Base-by-base conservation (phyloP, 805 yeast genomes). In the Isabelozyma gotoi region DNA sequence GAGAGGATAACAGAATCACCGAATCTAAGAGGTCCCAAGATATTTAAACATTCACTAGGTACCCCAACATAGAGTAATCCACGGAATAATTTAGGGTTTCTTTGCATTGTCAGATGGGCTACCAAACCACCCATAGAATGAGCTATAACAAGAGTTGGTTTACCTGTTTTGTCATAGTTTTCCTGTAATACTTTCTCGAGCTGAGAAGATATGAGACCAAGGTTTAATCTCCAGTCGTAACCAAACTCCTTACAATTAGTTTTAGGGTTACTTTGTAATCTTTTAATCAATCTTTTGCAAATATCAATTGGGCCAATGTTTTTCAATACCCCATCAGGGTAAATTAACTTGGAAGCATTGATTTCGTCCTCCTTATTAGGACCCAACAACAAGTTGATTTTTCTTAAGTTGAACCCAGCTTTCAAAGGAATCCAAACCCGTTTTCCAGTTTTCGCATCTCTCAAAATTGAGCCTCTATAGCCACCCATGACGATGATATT, bases 111-210 rank as follows among this genome's bases (percentile, higher is more conserved):
- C 43, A 85, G 83, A 57, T 89, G 96, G 0, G 96, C 81, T 5
- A 91, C 76, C 27, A 91, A 59, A 0, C 97, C 97, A 41, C 97
- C 97, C 97, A 91, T 90, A 0, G 96, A 89, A 61, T 91, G 97
- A 0, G 94, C 94, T 41, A 91, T 80, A 1, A 91, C 80, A 19
- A 84, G 65, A 0, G 83, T 76, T 10, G 87, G 89, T 47, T 77
- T 76, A 14, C 80, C 80, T 0, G 77, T 77, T 19, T 63, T 55
- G 8, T 69, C 59, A 37, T 77, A 71, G 19, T 88, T 65, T 5
- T 69, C 56, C 15, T 53, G 52, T 12, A 88, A 60, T 39, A 71
- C 73, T n/a, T 72, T 62, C 27, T 63, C 65, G n/a, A 91, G 66
- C 47, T 81, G 73, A 5, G 65, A 58, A 10, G 86, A 68, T 15